Base-by-base conservation (phyloP, 805 yeast species). In the Wickerhamiella musiphila region DNA sequence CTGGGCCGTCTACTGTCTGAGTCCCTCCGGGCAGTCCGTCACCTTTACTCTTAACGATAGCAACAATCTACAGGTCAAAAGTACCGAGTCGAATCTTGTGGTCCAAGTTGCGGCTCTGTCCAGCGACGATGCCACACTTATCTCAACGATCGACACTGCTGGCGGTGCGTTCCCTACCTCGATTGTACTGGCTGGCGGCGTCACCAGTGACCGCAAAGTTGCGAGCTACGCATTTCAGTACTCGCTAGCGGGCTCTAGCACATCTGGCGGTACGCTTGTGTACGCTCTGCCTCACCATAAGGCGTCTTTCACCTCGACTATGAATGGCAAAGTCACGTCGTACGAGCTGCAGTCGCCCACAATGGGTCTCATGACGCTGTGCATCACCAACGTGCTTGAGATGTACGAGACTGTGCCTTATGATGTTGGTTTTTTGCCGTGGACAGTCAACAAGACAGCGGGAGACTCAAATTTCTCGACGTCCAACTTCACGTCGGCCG, bases 271-370 rank as follows among this genome's bases (percentile, higher is more conserved):
- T 9, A 46, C 58, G 4, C 42, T 75, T 18, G 47, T 75, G 28
- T 77, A 66, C 49, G 79, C 81, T 2, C 58, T 75, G 17, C 81
- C 84, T 7, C 90, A 77, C 49, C 82, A 74, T 41, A 60, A 58
- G 19, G 52, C 50, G 3, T 53, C 69, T 4, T 61, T 73, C 35
- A 53, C 59, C 10, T 29, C 53, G 1, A 41, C 53, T 5, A 58
- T 54, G 43, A 41, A 48, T 28, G 39, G 51, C 5, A 38, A 50
- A 4, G 52, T 47, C 17, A 51, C 67, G 1, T 40, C 37, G 2
- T 40, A 35, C 30, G 35, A 37, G 17, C 41, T 73, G 29, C 63
- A 58, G 28, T 66, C 78, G 1, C 65, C 76, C 5, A 60, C 67
- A 48, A 45, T 52, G 24, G 66, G 74, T 12, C 37, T 36, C 5